Evolutionary conservation across 129 eudicot species (phyloP).

Genomic region (Artemisia tridentata): DNA sequence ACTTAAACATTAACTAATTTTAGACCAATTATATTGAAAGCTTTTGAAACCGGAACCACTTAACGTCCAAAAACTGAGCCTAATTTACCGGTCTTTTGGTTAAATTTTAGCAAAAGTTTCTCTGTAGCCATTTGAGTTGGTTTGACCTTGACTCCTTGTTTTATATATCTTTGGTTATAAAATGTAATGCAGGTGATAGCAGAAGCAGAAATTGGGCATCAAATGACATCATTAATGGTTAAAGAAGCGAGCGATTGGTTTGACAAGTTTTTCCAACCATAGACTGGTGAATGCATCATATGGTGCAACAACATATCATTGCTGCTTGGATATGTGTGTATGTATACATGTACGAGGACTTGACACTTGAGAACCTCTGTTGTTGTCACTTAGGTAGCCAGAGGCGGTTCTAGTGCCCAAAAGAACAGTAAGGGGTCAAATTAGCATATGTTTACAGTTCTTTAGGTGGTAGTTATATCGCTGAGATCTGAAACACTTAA

Average conservation of each 20-base stretch:
- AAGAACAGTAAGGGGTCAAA: too few species aligned
- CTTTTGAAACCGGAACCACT: too few species aligned
- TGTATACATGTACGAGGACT: too few species aligned
- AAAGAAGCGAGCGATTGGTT: conserved; percentile 88
- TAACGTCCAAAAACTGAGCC: too few species aligned
- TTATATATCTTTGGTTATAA: neutral
- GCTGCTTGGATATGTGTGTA: neutral
- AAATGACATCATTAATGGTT: conserved; percentile 76
- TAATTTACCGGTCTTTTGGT: too few species aligned
- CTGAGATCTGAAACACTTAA: too few species aligned
- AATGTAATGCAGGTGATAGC: conserved; percentile 53
- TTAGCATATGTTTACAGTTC: too few species aligned
- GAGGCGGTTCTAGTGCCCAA: too few species aligned
- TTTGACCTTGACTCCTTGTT: neutral
- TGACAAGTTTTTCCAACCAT: conserved; percentile 51
- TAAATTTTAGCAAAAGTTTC: too few species aligned
- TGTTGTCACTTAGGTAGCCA: too few species aligned
- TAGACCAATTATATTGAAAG: neutral
- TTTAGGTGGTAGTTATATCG: too few species aligned
- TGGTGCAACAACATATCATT: neutral
- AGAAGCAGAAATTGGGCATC: conserved; percentile 69
- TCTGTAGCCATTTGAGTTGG: neutral
- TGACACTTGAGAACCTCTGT: too few species aligned
- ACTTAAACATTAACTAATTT: neutral
- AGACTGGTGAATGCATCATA: neutral